These are phyloP conservation scores for Arachis stenosperma DNA, from an alignment of 306 rosid species.

Conservation along the genomic window DNA sequence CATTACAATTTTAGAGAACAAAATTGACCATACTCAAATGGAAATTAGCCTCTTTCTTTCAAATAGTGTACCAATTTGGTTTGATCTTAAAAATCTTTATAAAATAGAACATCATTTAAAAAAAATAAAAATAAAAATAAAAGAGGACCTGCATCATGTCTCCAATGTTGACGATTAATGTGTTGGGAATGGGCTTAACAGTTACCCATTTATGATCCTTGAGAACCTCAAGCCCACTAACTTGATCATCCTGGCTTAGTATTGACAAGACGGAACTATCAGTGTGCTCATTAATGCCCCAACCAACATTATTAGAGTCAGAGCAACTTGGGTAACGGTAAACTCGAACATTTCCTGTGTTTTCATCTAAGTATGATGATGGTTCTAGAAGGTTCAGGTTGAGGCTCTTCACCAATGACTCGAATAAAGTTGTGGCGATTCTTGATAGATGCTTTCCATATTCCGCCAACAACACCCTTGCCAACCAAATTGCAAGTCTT, in stretches of 20 bases:
- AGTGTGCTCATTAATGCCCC: slow-evolving; percentile 63
- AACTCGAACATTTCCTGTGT: slow-evolving; percentile 51
- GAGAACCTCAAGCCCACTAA: slow-evolving; percentile 58
- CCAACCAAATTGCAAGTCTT: not conserved
- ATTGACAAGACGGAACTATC: slow-evolving; percentile 66
- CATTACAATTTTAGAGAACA: too few relatives aligned
- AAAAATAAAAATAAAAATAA: too few relatives aligned
- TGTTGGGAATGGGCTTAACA: slow-evolving; percentile 48
- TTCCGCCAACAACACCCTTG: slow-evolving; percentile 50
- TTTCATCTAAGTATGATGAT: slow-evolving; percentile 34
- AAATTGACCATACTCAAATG: too few relatives aligned
- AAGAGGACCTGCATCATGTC: slow-evolving; percentile 68
- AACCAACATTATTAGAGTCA: slow-evolving; percentile 22
- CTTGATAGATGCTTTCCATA: slow-evolving; percentile 55
- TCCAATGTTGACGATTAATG: slow-evolving; percentile 62
- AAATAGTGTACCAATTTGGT: too few relatives aligned
- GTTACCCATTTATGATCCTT: slow-evolving; percentile 50
- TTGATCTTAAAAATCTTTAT: too few relatives aligned
- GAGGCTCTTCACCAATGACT: slow-evolving; percentile 47
- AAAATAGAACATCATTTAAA: too few relatives aligned
- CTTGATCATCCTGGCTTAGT: slow-evolving; percentile 47
- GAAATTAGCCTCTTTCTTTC: too few relatives aligned
- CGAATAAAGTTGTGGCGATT: slow-evolving; percentile 44
- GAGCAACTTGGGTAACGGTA: slow-evolving; percentile 59
- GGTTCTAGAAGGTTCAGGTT: slow-evolving; percentile 25